Base-by-base conservation (phyloP, 257 asterid species). In the Leonotis leonurus region DNA sequence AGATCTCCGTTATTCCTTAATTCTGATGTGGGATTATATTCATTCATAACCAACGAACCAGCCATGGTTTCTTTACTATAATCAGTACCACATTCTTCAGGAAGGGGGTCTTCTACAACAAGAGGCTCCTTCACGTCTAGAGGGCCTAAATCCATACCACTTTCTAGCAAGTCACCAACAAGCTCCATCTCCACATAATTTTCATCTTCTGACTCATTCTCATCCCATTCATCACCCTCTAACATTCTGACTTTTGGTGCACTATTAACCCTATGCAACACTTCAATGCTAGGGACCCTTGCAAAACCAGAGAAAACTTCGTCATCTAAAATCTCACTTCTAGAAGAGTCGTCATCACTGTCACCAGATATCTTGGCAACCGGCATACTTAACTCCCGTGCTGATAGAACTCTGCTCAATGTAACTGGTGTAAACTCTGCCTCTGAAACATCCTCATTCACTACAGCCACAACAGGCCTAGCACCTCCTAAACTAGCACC, bases 281-380 rank as follows among this genome's bases (percentile, higher is more conserved):
- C 56, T 27, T 56, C 79, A 65, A 59, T 37, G 60, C 80, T 74
- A 1, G 82, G 81, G 53, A 79, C 75, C 61, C 80, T 70, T 54
- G 49, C 80, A 41, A 65, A 32, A 21, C 79, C 84, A 2, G 63
- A 73, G 61, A 70, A 71, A n/a, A 65, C 78, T 53, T 67, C 88
- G 11, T 78, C 82, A 56, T 78, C 88, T 13, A 41, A 64, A 60
- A 66, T 75, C 65, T 32, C 83, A 67, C 82, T 83, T 52, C 76
- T 72, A 70, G 44, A 73, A 32, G 81, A 90, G 59, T 84, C 93
- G 39, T 79, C 83, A 37, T 81, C 90, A 52, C 85, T 86, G 57
- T 80, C 93, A 60, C 85, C 65, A 2, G 95, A 78, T 66, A 87
- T 49, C 70, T 61, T 62, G 18, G 96, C 97, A 68, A 85, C 59